Percentiles rank a stretch among this genome's conserved stretches.
phyloP scores from a whole-genome alignment of 2,329 filamentous ascomycete species.

The Verticillium klebahnii region DNA sequence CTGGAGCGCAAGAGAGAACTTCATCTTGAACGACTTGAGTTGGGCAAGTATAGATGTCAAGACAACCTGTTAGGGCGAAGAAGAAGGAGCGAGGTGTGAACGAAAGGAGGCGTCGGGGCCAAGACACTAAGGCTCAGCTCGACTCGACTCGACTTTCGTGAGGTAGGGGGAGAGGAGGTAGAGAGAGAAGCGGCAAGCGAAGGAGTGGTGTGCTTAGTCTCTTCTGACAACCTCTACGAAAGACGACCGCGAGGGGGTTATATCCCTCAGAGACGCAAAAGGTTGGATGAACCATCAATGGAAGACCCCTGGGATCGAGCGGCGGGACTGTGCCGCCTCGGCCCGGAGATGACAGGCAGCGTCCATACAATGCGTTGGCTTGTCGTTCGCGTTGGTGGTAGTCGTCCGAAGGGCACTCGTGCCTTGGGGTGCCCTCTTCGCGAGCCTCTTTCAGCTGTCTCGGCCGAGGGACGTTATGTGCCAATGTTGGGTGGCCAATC shows the following conservation, averaged over 20 bases:
- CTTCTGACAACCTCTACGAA: not conserved
- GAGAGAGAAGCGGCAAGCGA: not conserved
- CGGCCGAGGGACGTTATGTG: not conserved
- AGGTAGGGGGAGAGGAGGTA: not conserved
- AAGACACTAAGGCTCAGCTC: not conserved
- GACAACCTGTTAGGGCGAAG: slow-evolving; percentile 2
- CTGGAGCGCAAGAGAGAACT: slow-evolving; percentile 8
- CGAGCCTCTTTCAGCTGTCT: not conserved
- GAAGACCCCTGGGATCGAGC: not conserved
- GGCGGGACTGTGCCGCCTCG: not conserved
- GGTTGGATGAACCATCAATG: not conserved
- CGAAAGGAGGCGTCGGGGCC: not conserved
- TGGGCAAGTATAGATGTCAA: slow-evolving; percentile 4
- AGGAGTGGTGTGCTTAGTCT: not conserved
- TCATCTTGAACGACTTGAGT: slow-evolving; percentile 8
- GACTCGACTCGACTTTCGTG: not conserved
- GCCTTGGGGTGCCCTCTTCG: not conserved
- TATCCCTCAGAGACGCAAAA: not conserved
- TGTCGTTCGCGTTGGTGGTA: not conserved
- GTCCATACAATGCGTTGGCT: not conserved
- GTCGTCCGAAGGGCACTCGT: not conserved
- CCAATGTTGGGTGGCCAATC: not conserved
- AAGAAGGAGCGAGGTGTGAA: not conserved
- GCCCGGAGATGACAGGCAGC: not conserved
- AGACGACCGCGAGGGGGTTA: not conserved